Conservation (phyloP, 371 early-diverging fungal genomes). For the Mucor piriformis region DNA sequence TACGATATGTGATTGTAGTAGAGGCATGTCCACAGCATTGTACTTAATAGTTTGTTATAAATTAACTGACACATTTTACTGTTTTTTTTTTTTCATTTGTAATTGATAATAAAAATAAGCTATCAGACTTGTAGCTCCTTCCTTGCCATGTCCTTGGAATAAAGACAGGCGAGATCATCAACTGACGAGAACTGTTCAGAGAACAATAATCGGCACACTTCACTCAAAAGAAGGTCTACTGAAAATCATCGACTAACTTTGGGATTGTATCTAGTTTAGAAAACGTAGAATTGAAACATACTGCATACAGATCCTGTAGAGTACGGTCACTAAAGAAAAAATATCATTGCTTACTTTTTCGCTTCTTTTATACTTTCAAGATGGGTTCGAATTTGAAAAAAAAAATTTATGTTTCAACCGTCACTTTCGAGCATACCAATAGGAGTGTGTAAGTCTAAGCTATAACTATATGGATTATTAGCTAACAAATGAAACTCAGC, state of each 20-base stretch:
- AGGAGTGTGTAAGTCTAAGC: no score
- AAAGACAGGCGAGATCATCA: constrained; percentile 53
- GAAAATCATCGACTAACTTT: constrained; percentile 49
- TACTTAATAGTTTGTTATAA: no score
- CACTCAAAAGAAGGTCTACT: constrained; percentile 51
- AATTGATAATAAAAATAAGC: constrained; percentile 17
- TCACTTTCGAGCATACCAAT: no score
- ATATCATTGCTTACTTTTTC: constrained; percentile 21
- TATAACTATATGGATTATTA: no score
- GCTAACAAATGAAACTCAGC: no score
- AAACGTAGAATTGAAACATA: constrained; percentile 55
- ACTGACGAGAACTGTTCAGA: constrained; percentile 34
- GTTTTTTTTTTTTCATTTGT: neutral
- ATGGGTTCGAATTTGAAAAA: neutral
- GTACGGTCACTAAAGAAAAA: constrained; percentile 55
- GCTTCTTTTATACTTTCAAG: constrained; percentile 26
- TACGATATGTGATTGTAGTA: no score
- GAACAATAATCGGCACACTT: constrained; percentile 37
- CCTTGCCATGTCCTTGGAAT: constrained; percentile 46
- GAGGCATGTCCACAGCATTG: no score
- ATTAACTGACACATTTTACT: no score
- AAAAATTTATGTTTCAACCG: no score
- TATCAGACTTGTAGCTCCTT: constrained; percentile 50
- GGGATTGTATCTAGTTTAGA: constrained; percentile 48
- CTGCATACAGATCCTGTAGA: constrained; percentile 61